phyloP scores from a whole-genome alignment of 805 yeast genomes.

The Metschnikowia continentalis region DNA sequence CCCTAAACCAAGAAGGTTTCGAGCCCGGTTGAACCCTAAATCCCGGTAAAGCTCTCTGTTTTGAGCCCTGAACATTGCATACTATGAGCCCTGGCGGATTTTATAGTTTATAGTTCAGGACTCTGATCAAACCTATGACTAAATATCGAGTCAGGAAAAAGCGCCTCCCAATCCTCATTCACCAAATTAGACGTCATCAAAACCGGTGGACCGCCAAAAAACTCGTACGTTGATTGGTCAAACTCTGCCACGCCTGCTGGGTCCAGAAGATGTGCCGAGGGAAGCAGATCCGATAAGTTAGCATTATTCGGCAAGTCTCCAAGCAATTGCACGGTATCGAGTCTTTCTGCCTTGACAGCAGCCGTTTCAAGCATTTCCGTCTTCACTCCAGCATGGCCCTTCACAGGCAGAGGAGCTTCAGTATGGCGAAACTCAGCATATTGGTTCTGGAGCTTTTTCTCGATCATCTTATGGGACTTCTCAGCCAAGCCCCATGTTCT shows the following conservation, averaged over 20 bases:
- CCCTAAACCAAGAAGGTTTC: too few species aligned
- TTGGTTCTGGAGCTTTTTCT: conserved; percentile 27
- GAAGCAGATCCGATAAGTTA: background rate
- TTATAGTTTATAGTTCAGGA: too few species aligned
- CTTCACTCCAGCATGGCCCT: conserved; percentile 1
- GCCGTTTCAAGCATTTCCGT: background rate
- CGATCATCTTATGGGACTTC: conserved; percentile 40
- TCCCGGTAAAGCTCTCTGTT: too few species aligned
- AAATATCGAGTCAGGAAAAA: conserved; percentile 45
- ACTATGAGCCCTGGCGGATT: too few species aligned
- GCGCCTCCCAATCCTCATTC: conserved; percentile 47
- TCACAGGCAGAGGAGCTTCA: background rate
- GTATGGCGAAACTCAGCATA: conserved; percentile 12
- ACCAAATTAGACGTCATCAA: conserved; percentile 48
- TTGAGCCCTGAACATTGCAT: too few species aligned
- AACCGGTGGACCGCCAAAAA: conserved; percentile 51
- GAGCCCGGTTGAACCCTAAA: too few species aligned
- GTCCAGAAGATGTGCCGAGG: background rate
- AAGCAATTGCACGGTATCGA: conserved; percentile 1
- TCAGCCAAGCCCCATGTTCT: conserved; percentile 47
- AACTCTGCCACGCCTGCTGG: conserved; percentile 6
- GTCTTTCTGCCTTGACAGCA: background rate
- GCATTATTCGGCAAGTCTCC: background rate
- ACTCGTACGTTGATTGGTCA: conserved; percentile 29
- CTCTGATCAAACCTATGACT: conserved; percentile 8